These are phyloP conservation scores for Cystofilobasidium macerans DNA, from an alignment of 768 basidiomycete species.

Conservation along the genomic window DNA sequence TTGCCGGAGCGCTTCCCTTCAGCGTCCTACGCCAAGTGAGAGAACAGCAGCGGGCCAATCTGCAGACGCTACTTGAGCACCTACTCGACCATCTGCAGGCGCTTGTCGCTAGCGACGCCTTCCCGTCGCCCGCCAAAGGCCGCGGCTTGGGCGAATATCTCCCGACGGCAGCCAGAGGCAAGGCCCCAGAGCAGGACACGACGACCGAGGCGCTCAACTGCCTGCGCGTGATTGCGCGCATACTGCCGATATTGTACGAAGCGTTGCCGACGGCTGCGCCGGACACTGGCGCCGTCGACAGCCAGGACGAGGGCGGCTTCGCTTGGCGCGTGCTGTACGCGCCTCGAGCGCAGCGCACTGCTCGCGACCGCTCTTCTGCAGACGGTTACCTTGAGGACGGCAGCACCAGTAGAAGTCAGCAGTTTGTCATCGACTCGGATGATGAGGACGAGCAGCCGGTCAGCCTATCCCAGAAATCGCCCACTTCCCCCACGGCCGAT, in stretches of 20 bases:
- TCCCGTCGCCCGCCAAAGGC: constrained; percentile 27
- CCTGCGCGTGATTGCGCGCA: constrained; percentile 73
- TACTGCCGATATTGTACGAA: constrained; percentile 75
- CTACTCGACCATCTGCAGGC: constrained; percentile 43
- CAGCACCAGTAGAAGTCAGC: constrained; percentile 37
- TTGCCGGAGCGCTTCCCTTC: constrained; percentile 34
- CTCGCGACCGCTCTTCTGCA: background rate
- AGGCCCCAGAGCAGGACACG: constrained; percentile 42
- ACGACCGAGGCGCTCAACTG: constrained; percentile 78
- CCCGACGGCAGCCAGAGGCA: background rate
- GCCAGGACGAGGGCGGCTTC: constrained; percentile 39
- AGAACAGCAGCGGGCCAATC: constrained; percentile 69
- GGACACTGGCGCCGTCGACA: constrained; percentile 29
- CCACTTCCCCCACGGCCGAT: constrained; percentile 38
- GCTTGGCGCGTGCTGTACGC: constrained; percentile 56
- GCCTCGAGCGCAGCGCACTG: background rate
- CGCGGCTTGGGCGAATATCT: constrained; percentile 1
- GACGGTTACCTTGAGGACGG: constrained; percentile 45
- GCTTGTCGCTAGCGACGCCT: constrained; percentile 32
- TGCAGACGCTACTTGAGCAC: constrained; percentile 66
- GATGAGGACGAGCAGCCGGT: constrained; percentile 37
- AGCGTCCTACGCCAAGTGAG: constrained; percentile 52
- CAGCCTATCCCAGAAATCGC: background rate
- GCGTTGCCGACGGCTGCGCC: constrained; percentile 5
- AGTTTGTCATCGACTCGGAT: constrained; percentile 86